Percentiles rank a stretch among this genome's conserved stretches.
Evolutionary conservation across 164 flowering plant species (phyloP).

Genomic region (Umbilicus rupestris): DNA sequence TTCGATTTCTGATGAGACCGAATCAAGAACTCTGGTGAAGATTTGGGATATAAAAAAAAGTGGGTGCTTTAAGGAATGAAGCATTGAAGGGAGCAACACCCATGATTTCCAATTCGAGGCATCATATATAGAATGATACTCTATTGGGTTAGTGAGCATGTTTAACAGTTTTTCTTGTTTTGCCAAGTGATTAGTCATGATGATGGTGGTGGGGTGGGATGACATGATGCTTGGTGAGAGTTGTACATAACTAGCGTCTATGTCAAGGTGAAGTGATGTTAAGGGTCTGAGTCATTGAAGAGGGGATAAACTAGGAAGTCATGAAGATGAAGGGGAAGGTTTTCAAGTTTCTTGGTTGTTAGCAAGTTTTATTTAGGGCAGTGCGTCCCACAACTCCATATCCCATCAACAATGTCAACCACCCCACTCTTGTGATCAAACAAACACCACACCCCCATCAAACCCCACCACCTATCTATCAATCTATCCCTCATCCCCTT

Average conservation of each 20-base stretch:
- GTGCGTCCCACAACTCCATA: neutral
- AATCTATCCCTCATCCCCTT: neutral
- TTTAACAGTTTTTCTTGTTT: too few species aligned
- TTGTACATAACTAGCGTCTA: neutral
- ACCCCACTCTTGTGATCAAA: neutral
- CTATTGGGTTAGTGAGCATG: too few species aligned
- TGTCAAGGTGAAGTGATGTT: neutral
- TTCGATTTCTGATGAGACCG: too few species aligned
- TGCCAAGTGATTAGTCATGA: too few species aligned
- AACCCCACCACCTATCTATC: neutral
- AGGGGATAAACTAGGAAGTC: neutral
- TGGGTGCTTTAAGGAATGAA: too few species aligned
- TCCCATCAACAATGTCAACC: slow-evolving; percentile 1
- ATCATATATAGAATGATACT: too few species aligned
- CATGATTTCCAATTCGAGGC: too few species aligned
- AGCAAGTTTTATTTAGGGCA: slow-evolving; percentile 2
- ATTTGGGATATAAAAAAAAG: too few species aligned
- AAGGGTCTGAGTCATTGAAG: neutral
- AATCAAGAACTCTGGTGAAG: too few species aligned
- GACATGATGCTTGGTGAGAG: too few species aligned
- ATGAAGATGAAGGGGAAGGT: neutral
- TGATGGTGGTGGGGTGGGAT: too few species aligned
- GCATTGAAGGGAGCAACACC: too few species aligned
- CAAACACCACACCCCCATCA: neutral
- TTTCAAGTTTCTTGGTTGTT: slow-evolving; percentile 3